phyloP scores from a whole-genome alignment of 2,329 filamentous ascomycete genomes.

The Fusarium robinianum region DNA sequence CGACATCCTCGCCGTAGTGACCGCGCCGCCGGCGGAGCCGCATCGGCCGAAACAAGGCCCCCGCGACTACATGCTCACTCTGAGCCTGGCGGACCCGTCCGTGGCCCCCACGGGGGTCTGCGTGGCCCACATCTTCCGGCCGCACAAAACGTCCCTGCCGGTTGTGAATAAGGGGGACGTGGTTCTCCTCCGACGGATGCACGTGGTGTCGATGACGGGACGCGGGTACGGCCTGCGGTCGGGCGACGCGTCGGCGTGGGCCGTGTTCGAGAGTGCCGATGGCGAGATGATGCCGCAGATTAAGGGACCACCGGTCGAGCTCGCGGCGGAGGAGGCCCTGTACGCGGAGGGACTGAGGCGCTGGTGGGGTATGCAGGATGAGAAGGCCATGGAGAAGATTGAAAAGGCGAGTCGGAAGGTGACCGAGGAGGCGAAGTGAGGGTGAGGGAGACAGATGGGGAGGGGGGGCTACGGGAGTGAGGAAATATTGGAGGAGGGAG shows the following conservation, averaged over 20 bases:
- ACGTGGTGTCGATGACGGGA: slow-evolving; percentile 56
- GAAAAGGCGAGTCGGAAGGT: slow-evolving; percentile 50
- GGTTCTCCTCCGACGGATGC: slow-evolving; percentile 61
- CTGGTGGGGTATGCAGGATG: slow-evolving; percentile 56
- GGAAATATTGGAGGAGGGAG: background rate
- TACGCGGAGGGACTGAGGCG: slow-evolving; percentile 54
- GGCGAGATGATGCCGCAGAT: slow-evolving; percentile 54
- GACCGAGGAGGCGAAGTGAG: slow-evolving; percentile 36
- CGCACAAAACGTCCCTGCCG: slow-evolving; percentile 61
- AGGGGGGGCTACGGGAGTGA: slow-evolving; percentile 37
- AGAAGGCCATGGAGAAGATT: slow-evolving; percentile 51
- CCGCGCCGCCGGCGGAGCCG: slow-evolving; percentile 54
- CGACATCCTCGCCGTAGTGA: slow-evolving; percentile 61
- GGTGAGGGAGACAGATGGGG: slow-evolving; percentile 31
- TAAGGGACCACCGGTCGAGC: slow-evolving; percentile 63
- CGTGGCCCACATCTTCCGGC: slow-evolving; percentile 62
- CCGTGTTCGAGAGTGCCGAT: slow-evolving; percentile 58
- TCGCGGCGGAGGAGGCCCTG: slow-evolving; percentile 52
- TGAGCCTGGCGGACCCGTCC: slow-evolving; percentile 62
- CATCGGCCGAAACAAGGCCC: slow-evolving; percentile 61
- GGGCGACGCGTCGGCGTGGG: slow-evolving; percentile 64
- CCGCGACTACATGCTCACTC: slow-evolving; percentile 62
- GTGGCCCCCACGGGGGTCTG: slow-evolving; percentile 54
- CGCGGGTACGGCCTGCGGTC: slow-evolving; percentile 60
- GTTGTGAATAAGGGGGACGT: slow-evolving; percentile 60